A percentile compares a stretch with the other conserved stretches of the same genome.
phyloP scores from a whole-genome alignment of 345 rosid species.

The Lenwebbia sp. region DNA sequence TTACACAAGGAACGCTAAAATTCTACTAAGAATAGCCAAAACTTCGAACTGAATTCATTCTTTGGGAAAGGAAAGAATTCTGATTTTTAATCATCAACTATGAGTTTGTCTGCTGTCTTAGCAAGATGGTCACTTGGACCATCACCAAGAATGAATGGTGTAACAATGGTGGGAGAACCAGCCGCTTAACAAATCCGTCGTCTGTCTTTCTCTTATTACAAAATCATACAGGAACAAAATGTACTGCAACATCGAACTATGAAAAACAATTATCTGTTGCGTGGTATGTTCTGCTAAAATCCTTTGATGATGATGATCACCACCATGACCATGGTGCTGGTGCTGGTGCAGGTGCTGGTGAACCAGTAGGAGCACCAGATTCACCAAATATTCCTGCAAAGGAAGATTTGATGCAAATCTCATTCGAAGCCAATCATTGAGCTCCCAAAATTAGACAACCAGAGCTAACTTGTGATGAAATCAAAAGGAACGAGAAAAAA shows the following conservation, averaged over 20 bases:
- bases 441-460: background rate
- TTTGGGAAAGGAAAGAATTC: background rate
- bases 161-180: background rate
- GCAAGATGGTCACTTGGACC: background rate
- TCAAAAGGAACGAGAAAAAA: background rate
- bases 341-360: background rate
- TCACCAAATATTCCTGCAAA: slow-evolving; percentile 20
- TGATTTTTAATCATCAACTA: background rate
- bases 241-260: background rate
- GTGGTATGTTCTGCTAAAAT: background rate
- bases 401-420: background rate
- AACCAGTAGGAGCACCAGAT: background rate
- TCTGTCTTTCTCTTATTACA: background rate
- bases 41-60: background rate
- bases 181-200: background rate
- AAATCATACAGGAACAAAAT: background rate
- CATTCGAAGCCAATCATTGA: background rate
- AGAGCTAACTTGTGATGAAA: background rate
- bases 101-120: background rate
- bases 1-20: background rate
- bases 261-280: background rate
- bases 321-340: background rate
- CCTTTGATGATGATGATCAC: background rate
- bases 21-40: background rate
- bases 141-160: background rate